These are phyloP conservation scores for Phaeomoniella chlamydospora DNA, from an alignment of 2,329 filamentous ascomycete species.

Conservation along the genomic window DNA sequence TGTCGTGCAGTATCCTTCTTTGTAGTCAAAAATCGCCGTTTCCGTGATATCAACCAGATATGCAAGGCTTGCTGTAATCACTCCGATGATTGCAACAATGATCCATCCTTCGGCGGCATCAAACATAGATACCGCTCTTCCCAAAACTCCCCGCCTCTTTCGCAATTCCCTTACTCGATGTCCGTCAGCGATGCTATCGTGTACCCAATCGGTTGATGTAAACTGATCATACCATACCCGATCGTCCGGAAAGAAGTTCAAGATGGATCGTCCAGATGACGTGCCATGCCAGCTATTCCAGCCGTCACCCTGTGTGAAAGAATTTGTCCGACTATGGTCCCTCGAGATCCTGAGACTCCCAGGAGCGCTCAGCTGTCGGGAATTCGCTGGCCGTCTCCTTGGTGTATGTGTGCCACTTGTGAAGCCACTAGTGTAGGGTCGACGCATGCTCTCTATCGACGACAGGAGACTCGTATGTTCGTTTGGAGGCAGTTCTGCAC, in stretches of 20 bases:
- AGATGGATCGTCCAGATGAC: constrained; percentile 46
- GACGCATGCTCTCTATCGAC: constrained; percentile 18
- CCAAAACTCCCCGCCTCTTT: constrained; percentile 68
- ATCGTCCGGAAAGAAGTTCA: constrained; percentile 59
- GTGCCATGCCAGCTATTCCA: constrained; percentile 28
- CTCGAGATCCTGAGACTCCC: constrained; percentile 23
- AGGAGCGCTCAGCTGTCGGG: constrained; percentile 18
- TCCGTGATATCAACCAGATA: constrained; percentile 85
- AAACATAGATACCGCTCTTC: constrained; percentile 60
- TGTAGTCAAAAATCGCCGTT: constrained; percentile 73
- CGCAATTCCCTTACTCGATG: constrained; percentile 75
- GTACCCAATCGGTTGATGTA: constrained; percentile 94
- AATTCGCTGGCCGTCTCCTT: constrained; percentile 13
- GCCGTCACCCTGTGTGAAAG: constrained; percentile 17
- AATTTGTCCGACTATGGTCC: constrained; percentile 34
- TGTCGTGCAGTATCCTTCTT: constrained; percentile 68
- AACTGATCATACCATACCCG: constrained; percentile 98
- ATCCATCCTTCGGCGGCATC: constrained; percentile 92
- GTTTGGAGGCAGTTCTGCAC: constrained; percentile 11
- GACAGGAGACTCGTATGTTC: constrained; percentile 21
- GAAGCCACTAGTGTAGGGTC: constrained; percentile 8
- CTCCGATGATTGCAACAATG: constrained; percentile 76
- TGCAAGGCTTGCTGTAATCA: constrained; percentile 69
- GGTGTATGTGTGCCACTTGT: constrained; percentile 16
- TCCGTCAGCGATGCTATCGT: constrained; percentile 90